Base-by-base conservation (phyloP, 495 filamentous ascomycete species). In the Chaetomidium leptoderma region DNA sequence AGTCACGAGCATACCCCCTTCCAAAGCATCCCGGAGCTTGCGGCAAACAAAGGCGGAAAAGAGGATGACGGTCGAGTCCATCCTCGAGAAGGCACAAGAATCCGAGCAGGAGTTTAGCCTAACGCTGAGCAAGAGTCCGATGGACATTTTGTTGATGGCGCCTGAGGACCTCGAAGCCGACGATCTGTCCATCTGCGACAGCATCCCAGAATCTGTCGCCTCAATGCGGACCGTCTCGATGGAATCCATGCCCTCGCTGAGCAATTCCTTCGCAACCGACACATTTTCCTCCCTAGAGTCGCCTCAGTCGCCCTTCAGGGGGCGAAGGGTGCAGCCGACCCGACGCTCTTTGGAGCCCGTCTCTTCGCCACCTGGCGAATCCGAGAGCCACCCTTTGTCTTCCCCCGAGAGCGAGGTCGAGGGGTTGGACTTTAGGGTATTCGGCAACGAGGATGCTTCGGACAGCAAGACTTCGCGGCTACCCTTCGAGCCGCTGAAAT, bases 1-100 rank as follows among this genome's bases (percentile, higher is more conserved):
- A 37, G 66, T 81, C 52, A 86, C 83, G 49, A 76, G 71, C 56
- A 86, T 86, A 57, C 83, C 82, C 4, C 75, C 73, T 4, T 79
- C 73, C 19, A 76, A 47, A 52, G 56, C 62, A 17, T 52, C 63
- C 17, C 60, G 66, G 58, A 63, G 65, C 54, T 16, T 62, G 47
- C 61, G 66, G 14, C 59, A 64, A 27, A 53, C 57, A 23, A 65
- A 55, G 47, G 39, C 39, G 10, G 69, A 72, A 36, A 74, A 71
- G 59, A 63, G 71, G 39, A 66, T 80, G 72, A 78, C 75, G n/a
- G 74, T 79, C 9, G 77, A 79, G 48, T 71, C 74, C 30, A 78
- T 80, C 36, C 70, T 81, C 13, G 69, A 72, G 58, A 71, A 73
- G 43, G 75, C 77, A 24, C 70, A 73, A 21, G 75, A 76, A 19